Evolutionary conservation across 2,329 filamentous ascomycete genomes (phyloP), one percentile per base, ranked within the genome.

Genomic region (Oidium heveae): DNA sequence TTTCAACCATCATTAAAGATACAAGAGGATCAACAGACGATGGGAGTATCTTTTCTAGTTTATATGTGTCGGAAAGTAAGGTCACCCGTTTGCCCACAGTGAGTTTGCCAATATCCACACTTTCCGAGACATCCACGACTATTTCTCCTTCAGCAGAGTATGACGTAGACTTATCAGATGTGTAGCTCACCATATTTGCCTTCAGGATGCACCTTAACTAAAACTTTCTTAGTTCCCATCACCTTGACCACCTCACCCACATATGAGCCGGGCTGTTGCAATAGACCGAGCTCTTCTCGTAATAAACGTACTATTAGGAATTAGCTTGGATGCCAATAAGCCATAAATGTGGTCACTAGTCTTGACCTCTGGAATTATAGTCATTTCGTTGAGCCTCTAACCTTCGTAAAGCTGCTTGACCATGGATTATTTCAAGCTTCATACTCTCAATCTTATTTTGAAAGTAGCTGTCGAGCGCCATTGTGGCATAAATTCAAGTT

Each of bases 371-470:
- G 57, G 91, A 96, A 74, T 98, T 98, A 77, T 96, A 96, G 71
- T 98, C 91, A 67, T 98, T 98, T 62, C 91, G 82, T 71, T 98
- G 93, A 62, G 91, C 91, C 74, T 98, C 91, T 63, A 98, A 78
- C 66, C 91, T 81, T 62, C 91, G 84, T 59, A 98, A 75, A 56
- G 94, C 87, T 55, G 91, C 89, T 72, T 98, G 91, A 55, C 91
- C 89, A 72, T 96, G 89, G 68, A 98, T 89, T 68, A 98, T 98
- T 79, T 98, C 89, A 69, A 98, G 87, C 83, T 96, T 96, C 85
- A 96, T 94, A 69, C 84, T 82, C 85, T 98, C 91, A 72, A 96
- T 96, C 77, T 98, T 98, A 76, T 96, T 96, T 73, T 91, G 86
- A 71, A 94, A 98, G 74, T 95, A 98, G 71, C 84, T 94, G 71